Percentiles rank a stretch among this genome's conserved stretches.
phyloP scores from a whole-genome alignment of 2,329 filamentous ascomycete species.

The Ascochyta viciae-villosae region DNA sequence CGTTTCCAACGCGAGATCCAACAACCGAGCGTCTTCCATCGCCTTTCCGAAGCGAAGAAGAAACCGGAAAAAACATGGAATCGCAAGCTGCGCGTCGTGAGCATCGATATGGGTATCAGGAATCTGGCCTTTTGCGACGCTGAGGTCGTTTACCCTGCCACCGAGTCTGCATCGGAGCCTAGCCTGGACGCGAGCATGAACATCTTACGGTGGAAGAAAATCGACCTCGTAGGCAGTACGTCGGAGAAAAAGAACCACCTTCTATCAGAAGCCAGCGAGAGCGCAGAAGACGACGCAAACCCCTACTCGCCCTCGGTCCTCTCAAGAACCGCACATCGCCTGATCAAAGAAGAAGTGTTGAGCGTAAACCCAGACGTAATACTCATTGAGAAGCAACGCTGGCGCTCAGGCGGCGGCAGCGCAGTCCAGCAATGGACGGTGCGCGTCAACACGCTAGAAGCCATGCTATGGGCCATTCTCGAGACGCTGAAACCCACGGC shows the following conservation, averaged over 20 bases:
- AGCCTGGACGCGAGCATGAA: slow-evolving; percentile 29
- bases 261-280: neutral
- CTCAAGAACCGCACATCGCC: slow-evolving; percentile 61
- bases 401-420: slow-evolving; percentile 67
- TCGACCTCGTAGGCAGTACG: slow-evolving; percentile 30
- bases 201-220: slow-evolving; percentile 39
- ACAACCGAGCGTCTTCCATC: slow-evolving; percentile 5
- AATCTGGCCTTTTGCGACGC: slow-evolving; percentile 80
- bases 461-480: slow-evolving; percentile 75
- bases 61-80: neutral
- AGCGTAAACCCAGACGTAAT: slow-evolving; percentile 69
- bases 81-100: slow-evolving; percentile 62
- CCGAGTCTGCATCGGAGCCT: neutral
- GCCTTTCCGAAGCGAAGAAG: slow-evolving; percentile 30
- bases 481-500: slow-evolving; percentile 11
- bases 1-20: slow-evolving; percentile 56
- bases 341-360: slow-evolving; percentile 60
- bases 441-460: slow-evolving; percentile 80
- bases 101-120: slow-evolving; percentile 84
- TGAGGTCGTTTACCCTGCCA: slow-evolving; percentile 34
- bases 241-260: neutral
- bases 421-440: slow-evolving; percentile 83
- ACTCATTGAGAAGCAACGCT: slow-evolving; percentile 72
- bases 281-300: slow-evolving; percentile 32
- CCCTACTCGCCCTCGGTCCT: slow-evolving; percentile 62